These are phyloP conservation scores for Aureobasidium sp. DNA, from an alignment of 2,329 filamentous ascomycete genomes.

Conservation along the genomic window DNA sequence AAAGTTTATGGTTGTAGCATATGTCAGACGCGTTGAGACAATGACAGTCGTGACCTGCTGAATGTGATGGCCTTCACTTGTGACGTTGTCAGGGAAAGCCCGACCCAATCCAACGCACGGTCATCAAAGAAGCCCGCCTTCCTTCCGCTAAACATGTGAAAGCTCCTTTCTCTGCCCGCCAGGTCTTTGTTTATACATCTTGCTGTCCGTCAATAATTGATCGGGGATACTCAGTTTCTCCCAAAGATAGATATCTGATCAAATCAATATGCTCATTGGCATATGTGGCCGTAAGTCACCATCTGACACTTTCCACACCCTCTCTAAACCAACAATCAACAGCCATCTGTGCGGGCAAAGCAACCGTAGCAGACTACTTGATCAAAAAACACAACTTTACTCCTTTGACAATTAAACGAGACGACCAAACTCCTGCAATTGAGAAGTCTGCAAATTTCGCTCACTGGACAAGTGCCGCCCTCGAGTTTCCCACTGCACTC, in stretches of 20 bases:
- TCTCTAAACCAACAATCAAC: background rate
- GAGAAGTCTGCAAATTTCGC: constrained; percentile 34
- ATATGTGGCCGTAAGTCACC: constrained; percentile 58
- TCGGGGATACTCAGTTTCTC: no score
- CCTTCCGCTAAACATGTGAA: background rate
- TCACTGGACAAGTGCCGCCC: constrained; percentile 14
- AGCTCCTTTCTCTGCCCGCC: background rate
- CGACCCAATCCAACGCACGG: background rate
- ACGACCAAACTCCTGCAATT: constrained; percentile 29
- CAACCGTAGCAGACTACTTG: constrained; percentile 80
- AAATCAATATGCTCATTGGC: constrained; percentile 58
- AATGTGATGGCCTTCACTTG: background rate
- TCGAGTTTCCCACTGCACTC: constrained; percentile 52
- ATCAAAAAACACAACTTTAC: constrained; percentile 76
- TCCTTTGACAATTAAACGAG: constrained; percentile 52
- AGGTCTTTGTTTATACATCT: background rate
- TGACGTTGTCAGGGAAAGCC: background rate
- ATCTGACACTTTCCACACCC: background rate
- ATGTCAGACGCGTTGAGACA: background rate
- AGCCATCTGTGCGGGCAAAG: constrained; percentile 93
- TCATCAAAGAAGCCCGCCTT: background rate
- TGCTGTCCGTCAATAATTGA: no score
- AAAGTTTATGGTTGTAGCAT: background rate
- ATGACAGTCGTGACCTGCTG: background rate
- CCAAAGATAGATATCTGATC: no score